Base-by-base conservation (phyloP, 208 protist species). In the Naegleria fowleri region DNA sequence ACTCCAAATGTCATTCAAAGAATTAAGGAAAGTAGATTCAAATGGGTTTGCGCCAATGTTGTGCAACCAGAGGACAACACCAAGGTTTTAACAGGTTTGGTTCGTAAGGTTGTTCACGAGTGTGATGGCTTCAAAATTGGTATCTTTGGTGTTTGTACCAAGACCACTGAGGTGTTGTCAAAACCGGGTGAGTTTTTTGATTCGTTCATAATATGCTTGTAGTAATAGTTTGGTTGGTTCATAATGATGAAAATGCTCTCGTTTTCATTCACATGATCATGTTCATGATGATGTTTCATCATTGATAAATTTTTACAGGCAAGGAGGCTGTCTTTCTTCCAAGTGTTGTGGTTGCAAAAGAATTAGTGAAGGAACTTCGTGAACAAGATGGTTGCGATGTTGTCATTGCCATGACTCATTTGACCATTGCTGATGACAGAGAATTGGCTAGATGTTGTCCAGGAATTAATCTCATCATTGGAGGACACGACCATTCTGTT, bases 101-200 rank as follows among this genome's bases (percentile, higher is more conserved):
- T 79, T 36, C 67, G 25, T 15, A 85, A 43, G 36, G 38, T 39
- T 36, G 22, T 33, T 16, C 36, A 43, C 22, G 79, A 43, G 43
- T 48, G 67, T 79, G 67, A 79, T 79, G 39, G 33, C 22, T 51
- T 86, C n/a, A 86, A 51, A 86, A 86, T 86, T 51, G 83, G 83
- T 16, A 9, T 86, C 13, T 86, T 86, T 51, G 83, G 39, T 48
- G 39, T 86, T 41, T 86, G 83, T 51, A 86, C 83, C 22, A 41
- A 33, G 38, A 36, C 0, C 5, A 86, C 83, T 33, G 33, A 43
- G 11, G 3, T 33, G 0, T 51, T 86, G 11, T 51, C 40, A 36
- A 41, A 7, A 33, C 83, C 83, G 22, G 83, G 83, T 33, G n/a
- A 86, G 55, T 67, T 67, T 29, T 67, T 67, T 15, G 5, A 58